Conservation (phyloP, 148 eudicot species). For the Rhododendron mucronatum region DNA sequence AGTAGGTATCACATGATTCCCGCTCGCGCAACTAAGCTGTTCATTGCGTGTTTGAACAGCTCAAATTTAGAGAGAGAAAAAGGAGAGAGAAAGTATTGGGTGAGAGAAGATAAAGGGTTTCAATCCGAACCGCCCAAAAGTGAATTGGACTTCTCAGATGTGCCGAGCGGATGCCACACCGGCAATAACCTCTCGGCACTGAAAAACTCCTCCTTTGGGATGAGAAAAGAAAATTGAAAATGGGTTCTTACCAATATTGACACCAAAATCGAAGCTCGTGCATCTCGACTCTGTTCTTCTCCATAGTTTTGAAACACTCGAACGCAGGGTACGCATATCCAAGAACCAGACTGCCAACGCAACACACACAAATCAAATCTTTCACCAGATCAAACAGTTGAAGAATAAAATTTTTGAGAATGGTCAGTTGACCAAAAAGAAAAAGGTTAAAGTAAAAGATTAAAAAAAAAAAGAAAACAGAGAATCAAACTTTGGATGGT, state of each 20-base stretch:
- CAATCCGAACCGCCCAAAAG: no score
- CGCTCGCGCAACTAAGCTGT: no score
- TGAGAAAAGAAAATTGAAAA: not conserved
- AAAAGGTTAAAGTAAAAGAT: not conserved
- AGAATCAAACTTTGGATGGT: not conserved
- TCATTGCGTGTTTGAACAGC: no score
- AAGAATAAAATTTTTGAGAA: not conserved
- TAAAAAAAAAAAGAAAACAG: not conserved
- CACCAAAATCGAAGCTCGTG: conserved; percentile 95
- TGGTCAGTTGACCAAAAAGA: conserved; percentile 3
- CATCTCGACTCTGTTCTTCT: conserved; percentile 66
- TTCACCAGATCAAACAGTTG: not conserved
- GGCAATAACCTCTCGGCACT: no score
- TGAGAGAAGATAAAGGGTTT: no score
- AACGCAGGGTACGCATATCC: conserved; percentile 95
- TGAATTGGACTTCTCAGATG: no score
- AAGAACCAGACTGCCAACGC: conserved; percentile 52
- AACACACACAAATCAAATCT: not conserved
- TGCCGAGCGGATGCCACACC: no score
- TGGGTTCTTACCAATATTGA: conserved; percentile 72
- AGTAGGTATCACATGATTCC: no score
- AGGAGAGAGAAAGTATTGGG: no score
- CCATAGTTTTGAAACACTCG: conserved; percentile 83
- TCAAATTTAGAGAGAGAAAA: no score
- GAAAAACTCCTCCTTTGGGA: no score